These are phyloP conservation scores for Schoenoplectus triqueter DNA, from an alignment of 202 grass and related monocot genomes.

Conservation along the genomic window DNA sequence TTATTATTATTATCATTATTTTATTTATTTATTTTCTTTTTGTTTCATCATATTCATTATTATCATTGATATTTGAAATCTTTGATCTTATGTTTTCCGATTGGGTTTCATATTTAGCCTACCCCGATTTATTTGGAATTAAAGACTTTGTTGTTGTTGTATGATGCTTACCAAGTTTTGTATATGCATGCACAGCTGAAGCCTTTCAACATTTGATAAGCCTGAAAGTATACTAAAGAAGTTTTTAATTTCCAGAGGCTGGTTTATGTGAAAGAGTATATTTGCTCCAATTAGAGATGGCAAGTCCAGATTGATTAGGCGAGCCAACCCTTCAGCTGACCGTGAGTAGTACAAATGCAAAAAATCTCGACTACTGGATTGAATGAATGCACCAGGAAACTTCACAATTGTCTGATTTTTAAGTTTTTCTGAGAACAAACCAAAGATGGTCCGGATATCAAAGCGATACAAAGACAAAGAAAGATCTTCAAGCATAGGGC, in stretches of 20 bases:
- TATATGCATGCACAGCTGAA: conserved; percentile 10
- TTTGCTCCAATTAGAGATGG: background rate
- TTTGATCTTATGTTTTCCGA: too few species aligned
- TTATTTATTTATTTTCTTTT: too few species aligned
- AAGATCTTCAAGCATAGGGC: conserved; percentile 20
- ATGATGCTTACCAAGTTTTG: background rate
- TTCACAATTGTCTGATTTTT: background rate
- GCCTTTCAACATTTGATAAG: background rate
- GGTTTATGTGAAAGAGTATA: background rate
- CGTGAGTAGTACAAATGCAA: conserved; percentile 6
- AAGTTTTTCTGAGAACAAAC: background rate
- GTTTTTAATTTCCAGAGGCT: background rate
- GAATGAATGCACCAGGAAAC: conserved; percentile 15
- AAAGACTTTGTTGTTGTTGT: too few species aligned
- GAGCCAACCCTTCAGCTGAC: conserved; percentile 12
- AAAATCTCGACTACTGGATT: background rate
- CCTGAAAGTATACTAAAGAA: background rate
- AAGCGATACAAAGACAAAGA: background rate
- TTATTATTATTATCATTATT: too few species aligned
- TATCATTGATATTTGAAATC: too few species aligned
- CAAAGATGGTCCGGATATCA: background rate
- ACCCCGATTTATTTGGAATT: too few species aligned
- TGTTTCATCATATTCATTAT: too few species aligned
- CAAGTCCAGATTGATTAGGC: background rate
- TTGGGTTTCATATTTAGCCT: too few species aligned